A percentile compares a stretch with the other conserved stretches of the same genome.
Conservation (phyloP, 192 early-diverging fungal genomes). For the Backusella mclennaniae region DNA sequence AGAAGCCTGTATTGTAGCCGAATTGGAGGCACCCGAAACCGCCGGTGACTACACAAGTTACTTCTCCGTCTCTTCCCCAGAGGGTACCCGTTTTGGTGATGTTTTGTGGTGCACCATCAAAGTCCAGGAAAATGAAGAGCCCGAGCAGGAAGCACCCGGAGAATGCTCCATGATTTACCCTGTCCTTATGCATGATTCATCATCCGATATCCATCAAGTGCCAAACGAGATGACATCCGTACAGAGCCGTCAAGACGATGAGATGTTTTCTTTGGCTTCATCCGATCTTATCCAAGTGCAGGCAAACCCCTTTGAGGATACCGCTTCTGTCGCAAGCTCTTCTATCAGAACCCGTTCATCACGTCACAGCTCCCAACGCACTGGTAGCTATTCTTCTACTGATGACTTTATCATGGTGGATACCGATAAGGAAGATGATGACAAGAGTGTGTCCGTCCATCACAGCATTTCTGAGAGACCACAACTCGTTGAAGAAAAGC, state of each 20-base stretch:
- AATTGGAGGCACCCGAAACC: slow-evolving; percentile 57
- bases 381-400: not conserved
- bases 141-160: not conserved
- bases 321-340: not conserved
- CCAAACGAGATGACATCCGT: not conserved
- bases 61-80: slow-evolving; percentile 58
- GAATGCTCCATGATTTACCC: not conserved
- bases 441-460: not conserved
- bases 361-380: not conserved
- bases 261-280: not conserved
- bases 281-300: not conserved
- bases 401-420: slow-evolving; percentile 5
- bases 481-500: not conserved
- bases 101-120: slow-evolving; percentile 64
- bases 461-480: not conserved
- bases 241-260: not conserved
- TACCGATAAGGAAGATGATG: not conserved
- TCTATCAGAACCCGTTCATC: not conserved
- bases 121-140: slow-evolving; percentile 28
- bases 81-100: slow-evolving; percentile 65
- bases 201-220: not conserved
- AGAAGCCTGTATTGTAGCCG: slow-evolving; percentile 56
- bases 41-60: slow-evolving; percentile 63
- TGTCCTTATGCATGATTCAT: not conserved
- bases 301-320: not conserved